Evolutionary conservation across 2,329 filamentous ascomycete genomes (phyloP), one percentile per base, ranked within the genome.

Genomic region (Colletotrichum sp.): DNA sequence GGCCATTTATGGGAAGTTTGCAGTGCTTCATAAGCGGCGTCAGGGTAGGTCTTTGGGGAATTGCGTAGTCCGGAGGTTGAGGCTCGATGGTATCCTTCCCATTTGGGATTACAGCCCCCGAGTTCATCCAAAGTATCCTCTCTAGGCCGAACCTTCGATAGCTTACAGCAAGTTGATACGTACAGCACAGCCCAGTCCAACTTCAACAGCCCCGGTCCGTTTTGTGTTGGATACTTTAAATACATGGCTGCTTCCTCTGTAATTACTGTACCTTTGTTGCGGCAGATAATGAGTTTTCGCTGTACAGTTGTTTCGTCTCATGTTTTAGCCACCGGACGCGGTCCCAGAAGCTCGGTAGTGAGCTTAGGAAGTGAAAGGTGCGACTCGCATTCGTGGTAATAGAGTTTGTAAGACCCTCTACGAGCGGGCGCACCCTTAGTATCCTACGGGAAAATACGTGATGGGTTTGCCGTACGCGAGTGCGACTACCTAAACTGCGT

Each of bases 161-260:
- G 0, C 18, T n/a, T 1, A 1, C 39, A n/a, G 18, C 39, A 43
- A n/a, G 16, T 43, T n/a, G 18, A 0, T n/a, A n/a, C 39, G 8
- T n/a, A 12, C 2, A 52, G n/a, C 43, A 24, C n/a, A 52, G 1
- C 12, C 43, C 43, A 21, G n/a, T 13, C 43, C 43, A 52, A 21
- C n/a, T 48, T 48, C 18, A 48, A 43, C 8, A 0, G 39, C 39
- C 0, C 18, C 9, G 18, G 18, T 43, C 8, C 39, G 39, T 18
- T 43, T 43, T 43, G 36, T n/a, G 8, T 18, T 39, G 36, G 16
- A 39, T n/a, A 43, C 9, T n/a, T 3, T 6, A 43, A 43, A 43
- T 43, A 3, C 39, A 43, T n/a, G 18, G 8, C 39, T 6, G 9
- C 39, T 18, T 18, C 7, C 36, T 18, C 16, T 39, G 34, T 39